These are phyloP conservation scores for Fusarium beomiforme DNA, from an alignment of 2,329 filamentous ascomycete species.

Conservation along the genomic window DNA sequence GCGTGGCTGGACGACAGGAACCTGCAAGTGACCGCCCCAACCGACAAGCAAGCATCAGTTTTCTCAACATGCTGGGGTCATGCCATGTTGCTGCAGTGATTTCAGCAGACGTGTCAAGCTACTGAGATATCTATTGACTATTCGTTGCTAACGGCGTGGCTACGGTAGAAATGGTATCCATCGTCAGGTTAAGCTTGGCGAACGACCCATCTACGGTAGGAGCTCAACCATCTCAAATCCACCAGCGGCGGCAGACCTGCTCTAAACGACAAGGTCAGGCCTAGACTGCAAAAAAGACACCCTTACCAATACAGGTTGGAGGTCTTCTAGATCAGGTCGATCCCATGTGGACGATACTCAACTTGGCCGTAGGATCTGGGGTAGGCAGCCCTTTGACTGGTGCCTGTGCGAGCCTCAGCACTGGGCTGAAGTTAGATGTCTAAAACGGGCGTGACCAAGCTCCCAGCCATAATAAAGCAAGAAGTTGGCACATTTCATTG, in stretches of 20 bases:
- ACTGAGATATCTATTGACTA: slow-evolving; percentile 11
- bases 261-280: slow-evolving; percentile 3
- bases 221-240: slow-evolving; percentile 18
- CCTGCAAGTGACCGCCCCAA: slow-evolving; percentile 31
- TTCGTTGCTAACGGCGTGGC: slow-evolving; percentile 25
- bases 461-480: neutral
- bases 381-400: slow-evolving; percentile 21
- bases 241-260: slow-evolving; percentile 14
- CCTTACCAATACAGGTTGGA: slow-evolving; percentile 9
- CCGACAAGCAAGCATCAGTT: slow-evolving; percentile 16
- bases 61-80: slow-evolving; percentile 26
- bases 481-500: neutral
- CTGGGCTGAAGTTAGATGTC: slow-evolving; percentile 14
- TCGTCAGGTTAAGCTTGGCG: slow-evolving; percentile 26
- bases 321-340: slow-evolving; percentile 26
- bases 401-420: slow-evolving; percentile 22
- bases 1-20: slow-evolving; percentile 17
- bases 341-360: slow-evolving; percentile 2
- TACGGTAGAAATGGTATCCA: slow-evolving; percentile 23
- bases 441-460: slow-evolving; percentile 14
- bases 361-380: slow-evolving; percentile 27
- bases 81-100: slow-evolving; percentile 39
- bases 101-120: slow-evolving; percentile 17
- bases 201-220: slow-evolving; percentile 11
- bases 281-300: slow-evolving; percentile 23